These are phyloP conservation scores for Diaporthe longicolla DNA, from an alignment of 2,329 filamentous ascomycete species.

Conservation along the genomic window DNA sequence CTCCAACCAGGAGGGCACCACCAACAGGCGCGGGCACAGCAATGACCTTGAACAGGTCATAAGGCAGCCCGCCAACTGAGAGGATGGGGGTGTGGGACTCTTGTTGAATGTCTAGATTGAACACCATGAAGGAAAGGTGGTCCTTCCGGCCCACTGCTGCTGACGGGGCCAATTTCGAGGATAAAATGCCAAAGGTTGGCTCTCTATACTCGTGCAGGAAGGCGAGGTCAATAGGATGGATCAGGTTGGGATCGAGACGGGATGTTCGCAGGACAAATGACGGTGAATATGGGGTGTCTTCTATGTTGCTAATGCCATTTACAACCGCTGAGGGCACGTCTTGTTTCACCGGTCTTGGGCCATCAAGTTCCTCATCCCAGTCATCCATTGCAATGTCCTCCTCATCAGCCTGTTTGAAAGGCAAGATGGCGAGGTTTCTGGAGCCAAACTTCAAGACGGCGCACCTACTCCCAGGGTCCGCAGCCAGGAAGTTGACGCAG, in stretches of 20 bases:
- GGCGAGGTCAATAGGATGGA: slow-evolving; percentile 90
- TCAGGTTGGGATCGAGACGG: slow-evolving; percentile 86
- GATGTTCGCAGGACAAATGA: slow-evolving; percentile 95
- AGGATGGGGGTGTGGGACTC: slow-evolving; percentile 93
- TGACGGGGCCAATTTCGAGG: slow-evolving; percentile 81
- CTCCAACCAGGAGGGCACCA: slow-evolving; percentile 87
- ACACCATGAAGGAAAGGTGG: slow-evolving; percentile 90
- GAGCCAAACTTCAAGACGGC: slow-evolving; percentile 93
- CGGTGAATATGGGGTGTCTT: slow-evolving; percentile 83
- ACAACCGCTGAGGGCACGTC: slow-evolving; percentile 57
- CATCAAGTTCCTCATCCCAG: slow-evolving; percentile 87
- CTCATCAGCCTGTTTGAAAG: slow-evolving; percentile 88
- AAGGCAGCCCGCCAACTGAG: slow-evolving; percentile 86
- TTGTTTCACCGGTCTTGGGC: slow-evolving; percentile 68
- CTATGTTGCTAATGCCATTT: slow-evolving; percentile 62
- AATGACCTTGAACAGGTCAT: slow-evolving; percentile 86
- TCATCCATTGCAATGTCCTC: slow-evolving; percentile 89
- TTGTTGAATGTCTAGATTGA: slow-evolving; percentile 94
- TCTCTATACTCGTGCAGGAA: slow-evolving; percentile 98
- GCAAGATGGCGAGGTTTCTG: slow-evolving; percentile 91
- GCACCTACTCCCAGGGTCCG: slow-evolving; percentile 93
- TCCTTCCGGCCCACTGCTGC: slow-evolving; percentile 86
- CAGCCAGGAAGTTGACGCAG: slow-evolving; percentile 84
- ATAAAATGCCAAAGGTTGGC: slow-evolving; percentile 95
- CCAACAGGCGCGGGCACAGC: slow-evolving; percentile 89